Evolutionary conservation across 768 basidiomycete genomes (phyloP).

Genomic region (Leccinellum luteum): DNA sequence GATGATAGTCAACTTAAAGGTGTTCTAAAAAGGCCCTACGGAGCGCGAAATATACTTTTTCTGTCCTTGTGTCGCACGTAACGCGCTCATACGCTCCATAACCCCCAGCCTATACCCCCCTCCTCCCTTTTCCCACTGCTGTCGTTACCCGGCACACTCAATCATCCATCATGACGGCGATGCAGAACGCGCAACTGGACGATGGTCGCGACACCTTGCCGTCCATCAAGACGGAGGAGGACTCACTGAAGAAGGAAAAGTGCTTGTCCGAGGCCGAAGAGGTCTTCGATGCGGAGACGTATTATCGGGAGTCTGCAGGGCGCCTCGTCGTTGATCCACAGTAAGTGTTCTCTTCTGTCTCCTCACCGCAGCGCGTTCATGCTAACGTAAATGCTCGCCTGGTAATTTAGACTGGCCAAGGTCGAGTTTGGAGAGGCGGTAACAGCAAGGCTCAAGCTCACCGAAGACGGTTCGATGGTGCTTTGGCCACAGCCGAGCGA

Average conservation of each 20-base stretch:
- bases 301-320: constrained; percentile 56
- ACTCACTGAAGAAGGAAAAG: not conserved
- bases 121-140: not conserved
- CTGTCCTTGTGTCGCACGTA: not conserved
- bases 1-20: not conserved
- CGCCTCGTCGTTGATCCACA: constrained; percentile 60
- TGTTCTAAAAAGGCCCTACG: not conserved
- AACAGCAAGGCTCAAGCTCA: constrained; percentile 46
- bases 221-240: not conserved
- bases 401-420: constrained; percentile 40
- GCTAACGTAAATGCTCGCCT: not conserved
- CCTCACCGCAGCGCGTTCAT: not conserved
- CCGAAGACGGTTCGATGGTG: constrained; percentile 43
- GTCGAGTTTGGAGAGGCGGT: constrained; percentile 49
- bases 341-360: constrained; percentile 34
- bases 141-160: not conserved
- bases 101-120: not conserved
- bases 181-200: not conserved
- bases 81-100: not conserved
- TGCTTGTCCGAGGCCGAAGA: not conserved
- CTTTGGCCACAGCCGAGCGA: constrained; percentile 57
- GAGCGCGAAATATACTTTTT: not conserved
- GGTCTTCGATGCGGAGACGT: constrained; percentile 35
- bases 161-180: not conserved
- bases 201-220: not conserved